phyloP scores from a whole-genome alignment of 2,329 filamentous ascomycete species.

The Tolypocladium nubicola region DNA sequence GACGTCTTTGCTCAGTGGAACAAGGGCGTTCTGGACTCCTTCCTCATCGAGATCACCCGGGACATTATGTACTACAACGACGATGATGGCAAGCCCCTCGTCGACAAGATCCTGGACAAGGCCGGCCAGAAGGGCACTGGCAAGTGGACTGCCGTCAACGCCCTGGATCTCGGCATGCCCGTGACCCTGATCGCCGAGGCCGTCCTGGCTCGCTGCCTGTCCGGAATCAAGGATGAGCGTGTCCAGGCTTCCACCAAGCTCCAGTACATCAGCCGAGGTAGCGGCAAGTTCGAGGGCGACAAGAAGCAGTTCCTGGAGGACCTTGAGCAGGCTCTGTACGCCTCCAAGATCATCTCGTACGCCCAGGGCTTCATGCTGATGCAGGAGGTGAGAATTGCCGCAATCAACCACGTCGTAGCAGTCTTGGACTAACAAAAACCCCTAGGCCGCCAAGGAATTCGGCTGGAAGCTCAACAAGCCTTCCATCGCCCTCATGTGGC shows the following conservation, averaged over 20 bases:
- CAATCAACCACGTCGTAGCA: background rate
- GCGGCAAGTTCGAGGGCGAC: constrained; percentile 73
- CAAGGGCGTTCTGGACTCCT: constrained; percentile 95
- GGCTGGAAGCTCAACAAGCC: constrained; percentile 99
- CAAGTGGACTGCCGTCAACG: constrained; percentile 99
- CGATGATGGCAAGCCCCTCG: constrained; percentile 77
- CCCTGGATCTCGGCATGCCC: constrained; percentile 95
- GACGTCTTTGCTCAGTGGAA: constrained; percentile 95
- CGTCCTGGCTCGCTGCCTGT: constrained; percentile 90
- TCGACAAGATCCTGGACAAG: constrained; percentile 98
- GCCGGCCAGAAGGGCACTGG: constrained; percentile 99
- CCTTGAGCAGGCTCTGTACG: constrained; percentile 97
- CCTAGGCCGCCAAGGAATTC: constrained; percentile 86
- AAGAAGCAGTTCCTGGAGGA: constrained; percentile 90
- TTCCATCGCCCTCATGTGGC: constrained; percentile 99
- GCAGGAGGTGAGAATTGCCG: constrained; percentile 62
- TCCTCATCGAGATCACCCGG: constrained; percentile 97
- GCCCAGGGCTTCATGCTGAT: constrained; percentile 99
- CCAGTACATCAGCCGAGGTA: constrained; percentile 56
- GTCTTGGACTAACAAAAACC: background rate
- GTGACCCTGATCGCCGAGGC: constrained; percentile 97
- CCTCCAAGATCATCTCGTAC: constrained; percentile 99
- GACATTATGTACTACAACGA: constrained; percentile 99
- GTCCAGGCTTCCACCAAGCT: constrained; percentile 70
- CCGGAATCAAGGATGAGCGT: constrained; percentile 90